Evolutionary conservation across 192 early-diverging fungal genomes (phyloP), one percentile per base, ranked within the genome.

Genomic region (Dispira simplex): DNA sequence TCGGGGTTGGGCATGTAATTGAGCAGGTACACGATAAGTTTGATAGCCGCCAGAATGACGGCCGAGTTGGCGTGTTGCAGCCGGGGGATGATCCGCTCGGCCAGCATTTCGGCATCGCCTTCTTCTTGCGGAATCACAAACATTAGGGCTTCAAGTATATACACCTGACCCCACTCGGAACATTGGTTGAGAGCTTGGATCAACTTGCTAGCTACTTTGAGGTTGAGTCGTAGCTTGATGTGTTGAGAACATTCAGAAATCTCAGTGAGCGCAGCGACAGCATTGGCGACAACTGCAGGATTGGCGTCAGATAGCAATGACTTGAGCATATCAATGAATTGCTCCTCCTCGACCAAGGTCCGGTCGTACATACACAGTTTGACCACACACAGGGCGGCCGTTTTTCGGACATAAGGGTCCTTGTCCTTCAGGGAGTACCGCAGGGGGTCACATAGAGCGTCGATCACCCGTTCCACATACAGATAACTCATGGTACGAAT

Each of bases 401-500:
- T 99, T 72, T 99, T 99, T 64, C 87, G 80, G 44, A 99, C 97
- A 71, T 97, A 99, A 9, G 95, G 97, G 73, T 97, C 94, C 60
- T 81, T 74, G 71, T 98, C 97, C 43, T 77, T 71, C 63, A 94
- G 76, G 63, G 82, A 85, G 46, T 83, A 84, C 43, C 86, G 81
- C 63, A 99, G 76, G 13, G 95, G 93, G 64, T 90, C 90, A 65
- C 85, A 77, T 66, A 99, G 76, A 39, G 83, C 82, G 53, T 90
- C 83, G 27, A 93, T 77, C 51, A 97, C 89, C 59, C 89, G 88
- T 32, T 98, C 92, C 0, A 93, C 91, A 62, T 90, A 85, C 65
- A 99, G 86, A 68, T 95, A 97, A 3, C 93, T 88, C 93, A 99
- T 96, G 12, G 93, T 99, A 48, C 97, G 81, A 58, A 99, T 95